Percentiles rank a stretch among this genome's conserved stretches.
Evolutionary conservation across 2,329 filamentous ascomycete genomes (phyloP).

Genomic region (Arthrobotrys pseudoclavata): DNA sequence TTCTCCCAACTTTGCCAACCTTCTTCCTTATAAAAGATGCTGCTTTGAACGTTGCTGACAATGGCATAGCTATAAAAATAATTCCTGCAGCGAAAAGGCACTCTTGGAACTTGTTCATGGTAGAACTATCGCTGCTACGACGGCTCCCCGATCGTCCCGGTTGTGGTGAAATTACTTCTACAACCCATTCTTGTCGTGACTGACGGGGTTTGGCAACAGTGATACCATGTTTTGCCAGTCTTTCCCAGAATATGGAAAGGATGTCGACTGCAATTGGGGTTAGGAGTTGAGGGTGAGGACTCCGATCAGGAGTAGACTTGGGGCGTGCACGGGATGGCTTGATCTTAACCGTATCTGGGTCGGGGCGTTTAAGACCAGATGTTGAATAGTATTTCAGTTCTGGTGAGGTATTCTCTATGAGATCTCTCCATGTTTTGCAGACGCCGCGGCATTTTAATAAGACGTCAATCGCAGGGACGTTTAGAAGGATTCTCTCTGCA

Average conservation of each 20-base stretch:
- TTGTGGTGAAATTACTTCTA: background rate
- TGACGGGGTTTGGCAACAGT: background rate
- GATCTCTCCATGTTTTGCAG: slow-evolving; percentile 37
- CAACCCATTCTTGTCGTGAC: background rate
- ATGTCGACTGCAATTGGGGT: slow-evolving; percentile 38
- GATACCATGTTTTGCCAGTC: slow-evolving; percentile 18
- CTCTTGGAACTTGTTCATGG: slow-evolving; percentile 1
- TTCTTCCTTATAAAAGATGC: background rate
- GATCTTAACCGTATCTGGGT: background rate
- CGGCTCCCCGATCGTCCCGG: background rate
- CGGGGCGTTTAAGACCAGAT: slow-evolving; percentile 16
- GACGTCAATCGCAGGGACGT: slow-evolving; percentile 30
- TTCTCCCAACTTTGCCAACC: background rate
- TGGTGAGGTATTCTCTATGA: slow-evolving; percentile 30
- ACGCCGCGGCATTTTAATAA: slow-evolving; percentile 33
- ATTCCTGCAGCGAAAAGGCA: background rate
- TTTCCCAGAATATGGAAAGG: slow-evolving; percentile 36
- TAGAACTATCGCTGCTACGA: background rate
- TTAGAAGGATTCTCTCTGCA: slow-evolving; percentile 24
- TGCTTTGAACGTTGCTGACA: background rate
- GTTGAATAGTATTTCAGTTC: slow-evolving; percentile 33
- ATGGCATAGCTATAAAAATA: background rate
- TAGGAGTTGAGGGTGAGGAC: slow-evolving; percentile 13
- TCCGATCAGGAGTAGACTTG: background rate
- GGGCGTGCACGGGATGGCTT: background rate